Percentiles rank a stretch among this genome's conserved stretches.
These are phyloP conservation scores for Rauvolfia tetraphylla DNA, from an alignment of 257 asterid species.

Conservation along the genomic window DNA sequence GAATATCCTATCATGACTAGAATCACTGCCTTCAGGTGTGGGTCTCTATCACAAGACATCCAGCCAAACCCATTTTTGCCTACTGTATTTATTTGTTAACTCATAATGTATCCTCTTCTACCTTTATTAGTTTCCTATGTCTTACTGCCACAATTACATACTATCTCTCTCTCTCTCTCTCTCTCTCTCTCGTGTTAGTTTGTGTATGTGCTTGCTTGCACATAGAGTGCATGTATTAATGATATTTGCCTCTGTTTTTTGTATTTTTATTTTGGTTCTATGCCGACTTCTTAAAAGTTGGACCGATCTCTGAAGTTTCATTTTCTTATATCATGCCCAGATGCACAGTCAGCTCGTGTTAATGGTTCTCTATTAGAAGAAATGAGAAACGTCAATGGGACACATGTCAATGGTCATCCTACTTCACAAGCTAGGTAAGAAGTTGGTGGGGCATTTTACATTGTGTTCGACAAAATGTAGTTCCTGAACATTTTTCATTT, in stretches of 20 bases:
- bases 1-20: no score
- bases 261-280: neutral
- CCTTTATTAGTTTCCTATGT: neutral
- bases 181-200: neutral
- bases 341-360: constrained; percentile 18
- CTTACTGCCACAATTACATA: neutral
- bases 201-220: neutral
- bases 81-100: neutral
- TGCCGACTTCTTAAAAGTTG: neutral
- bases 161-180: neutral
- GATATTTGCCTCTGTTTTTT: neutral
- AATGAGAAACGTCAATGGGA: constrained; percentile 22
- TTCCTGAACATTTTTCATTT: constrained; percentile 14
- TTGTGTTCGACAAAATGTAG: neutral
- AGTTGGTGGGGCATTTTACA: neutral
- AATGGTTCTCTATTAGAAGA: constrained; percentile 33
- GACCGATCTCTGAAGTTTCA: neutral
- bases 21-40: neutral
- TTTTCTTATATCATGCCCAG: constrained; percentile 18
- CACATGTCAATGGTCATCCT: constrained; percentile 32
- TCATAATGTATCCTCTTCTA: neutral
- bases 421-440: constrained; percentile 53
- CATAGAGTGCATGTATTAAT: neutral
- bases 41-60: neutral
- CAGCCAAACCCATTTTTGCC: neutral